Percentiles rank a stretch among this genome's conserved stretches.
phyloP scores from a whole-genome alignment of 805 yeast species.

The Candida yuanshanica region DNA sequence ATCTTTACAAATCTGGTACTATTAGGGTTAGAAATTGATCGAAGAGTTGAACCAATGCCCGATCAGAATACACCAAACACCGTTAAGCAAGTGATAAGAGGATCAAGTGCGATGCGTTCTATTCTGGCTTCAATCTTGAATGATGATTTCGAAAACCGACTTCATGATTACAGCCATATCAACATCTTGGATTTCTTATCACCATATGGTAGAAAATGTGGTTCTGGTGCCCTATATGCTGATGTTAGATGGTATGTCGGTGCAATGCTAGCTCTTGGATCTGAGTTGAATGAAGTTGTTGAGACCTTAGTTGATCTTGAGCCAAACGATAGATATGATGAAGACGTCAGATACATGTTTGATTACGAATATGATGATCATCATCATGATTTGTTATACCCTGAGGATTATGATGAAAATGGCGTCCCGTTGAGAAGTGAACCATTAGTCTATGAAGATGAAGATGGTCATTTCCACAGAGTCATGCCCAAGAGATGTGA shows the following conservation, averaged over 20 bases:
- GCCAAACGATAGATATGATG: conserved; percentile 61
- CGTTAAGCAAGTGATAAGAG: conserved; percentile 48
- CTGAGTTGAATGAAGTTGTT: conserved; percentile 43
- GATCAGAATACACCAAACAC: conserved; percentile 34
- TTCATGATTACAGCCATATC: conserved; percentile 55
- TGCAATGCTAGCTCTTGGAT: conserved; percentile 45
- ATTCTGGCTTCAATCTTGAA: conserved; percentile 58
- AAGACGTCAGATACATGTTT: conserved; percentile 57
- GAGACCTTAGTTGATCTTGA: conserved; percentile 51
- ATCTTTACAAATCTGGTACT: conserved; percentile 53
- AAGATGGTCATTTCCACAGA: conserved; percentile 22
- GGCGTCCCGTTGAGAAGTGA: conserved; percentile 11
- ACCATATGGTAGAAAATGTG: conserved; percentile 58
- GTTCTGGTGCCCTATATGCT: conserved; percentile 53
- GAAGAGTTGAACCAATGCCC: conserved; percentile 38
- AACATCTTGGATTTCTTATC: conserved; percentile 56
- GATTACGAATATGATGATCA: conserved; percentile 47
- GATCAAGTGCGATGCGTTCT: conserved; percentile 58
- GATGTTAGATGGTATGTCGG: conserved; percentile 57
- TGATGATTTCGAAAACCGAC: conserved; percentile 34
- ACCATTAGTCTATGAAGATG: conserved; percentile 22
- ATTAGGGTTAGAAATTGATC: conserved; percentile 55
- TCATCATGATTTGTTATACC: conserved; percentile 27
- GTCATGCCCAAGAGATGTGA: conserved; percentile 21
- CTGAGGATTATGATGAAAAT: conserved; percentile 17